phyloP scores from a whole-genome alignment of 1,284 basidiomycete genomes.

The Rugosomyces carneus region DNA sequence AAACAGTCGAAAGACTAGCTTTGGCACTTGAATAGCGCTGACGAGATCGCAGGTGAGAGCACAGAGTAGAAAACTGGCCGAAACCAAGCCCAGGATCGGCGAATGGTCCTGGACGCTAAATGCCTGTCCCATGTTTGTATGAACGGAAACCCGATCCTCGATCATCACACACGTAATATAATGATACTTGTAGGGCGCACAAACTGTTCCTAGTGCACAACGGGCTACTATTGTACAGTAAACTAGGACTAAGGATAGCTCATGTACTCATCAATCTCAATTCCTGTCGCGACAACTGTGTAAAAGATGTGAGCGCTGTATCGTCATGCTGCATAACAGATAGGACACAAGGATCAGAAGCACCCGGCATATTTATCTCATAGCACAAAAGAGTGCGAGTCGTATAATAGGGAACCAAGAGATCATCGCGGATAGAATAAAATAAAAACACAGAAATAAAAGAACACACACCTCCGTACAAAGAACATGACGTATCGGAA shows the following conservation, averaged over 20 bases:
- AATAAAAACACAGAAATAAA: slow-evolving; percentile 10
- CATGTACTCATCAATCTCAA: too few species aligned
- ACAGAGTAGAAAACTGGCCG: slow-evolving; percentile 28
- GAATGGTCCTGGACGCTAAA: slow-evolving; percentile 3
- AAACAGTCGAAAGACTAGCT: slow-evolving; percentile 22
- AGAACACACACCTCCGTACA: slow-evolving; percentile 6
- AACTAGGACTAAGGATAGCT: too few species aligned
- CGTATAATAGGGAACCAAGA: slow-evolving; percentile 53
- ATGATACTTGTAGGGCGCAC: too few species aligned
- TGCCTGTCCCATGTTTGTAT: background rate
- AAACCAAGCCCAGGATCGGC: slow-evolving; percentile 24
- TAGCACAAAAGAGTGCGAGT: slow-evolving; percentile 20
- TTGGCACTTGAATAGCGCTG: slow-evolving; percentile 23
- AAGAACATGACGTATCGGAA: background rate
- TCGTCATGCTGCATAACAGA: background rate
- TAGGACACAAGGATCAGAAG: slow-evolving; percentile 25
- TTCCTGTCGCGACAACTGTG: background rate
- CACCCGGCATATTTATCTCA: slow-evolving; percentile 41
- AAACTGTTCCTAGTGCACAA: too few species aligned
- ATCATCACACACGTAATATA: too few species aligned
- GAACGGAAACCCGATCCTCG: too few species aligned
- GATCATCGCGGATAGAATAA: slow-evolving; percentile 34
- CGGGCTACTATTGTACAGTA: too few species aligned
- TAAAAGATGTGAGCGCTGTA: background rate
- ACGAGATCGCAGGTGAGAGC: slow-evolving; percentile 27